A percentile compares a stretch with the other conserved stretches of the same genome.
These are phyloP conservation scores for Exsudoporus frostii DNA, from an alignment of 768 basidiomycete genomes.

Conservation along the genomic window DNA sequence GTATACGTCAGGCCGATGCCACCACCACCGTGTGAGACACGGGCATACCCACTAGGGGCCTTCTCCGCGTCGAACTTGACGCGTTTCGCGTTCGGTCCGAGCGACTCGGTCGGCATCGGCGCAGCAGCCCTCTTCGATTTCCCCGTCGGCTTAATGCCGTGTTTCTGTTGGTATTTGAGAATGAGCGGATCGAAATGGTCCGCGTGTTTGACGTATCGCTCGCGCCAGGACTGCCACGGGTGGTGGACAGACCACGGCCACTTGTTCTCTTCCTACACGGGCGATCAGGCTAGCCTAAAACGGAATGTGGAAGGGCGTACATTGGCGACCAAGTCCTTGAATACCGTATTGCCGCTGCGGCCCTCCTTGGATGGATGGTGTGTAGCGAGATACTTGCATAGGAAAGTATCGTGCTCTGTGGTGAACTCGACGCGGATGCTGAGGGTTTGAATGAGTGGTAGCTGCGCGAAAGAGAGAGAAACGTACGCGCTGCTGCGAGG, in stretches of 20 bases:
- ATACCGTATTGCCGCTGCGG: constrained; percentile 47
- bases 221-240: constrained; percentile 61
- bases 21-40: neutral
- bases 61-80: neutral
- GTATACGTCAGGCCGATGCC: neutral
- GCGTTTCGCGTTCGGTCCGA: constrained; percentile 6
- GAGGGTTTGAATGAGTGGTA: neutral
- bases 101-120: neutral
- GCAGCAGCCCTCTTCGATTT: constrained; percentile 1
- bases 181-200: constrained; percentile 43
- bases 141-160: constrained; percentile 9
- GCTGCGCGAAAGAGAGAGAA: too few species aligned
- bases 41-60: constrained; percentile 3
- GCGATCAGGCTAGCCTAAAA: neutral
- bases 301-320: constrained; percentile 33
- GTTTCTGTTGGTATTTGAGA: constrained; percentile 35
- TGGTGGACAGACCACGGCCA: constrained; percentile 57
- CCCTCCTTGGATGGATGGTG: constrained; percentile 40
- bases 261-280: constrained; percentile 32
- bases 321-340: constrained; percentile 41
- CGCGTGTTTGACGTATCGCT: constrained; percentile 51
- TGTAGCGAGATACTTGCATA: constrained; percentile 48
- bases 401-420: constrained; percentile 38
- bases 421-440: constrained; percentile 32
- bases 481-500: constrained; percentile 2